Base-by-base conservation (phyloP, 1,139 yeast species). In the Geotrichum citri-aurantii region DNA sequence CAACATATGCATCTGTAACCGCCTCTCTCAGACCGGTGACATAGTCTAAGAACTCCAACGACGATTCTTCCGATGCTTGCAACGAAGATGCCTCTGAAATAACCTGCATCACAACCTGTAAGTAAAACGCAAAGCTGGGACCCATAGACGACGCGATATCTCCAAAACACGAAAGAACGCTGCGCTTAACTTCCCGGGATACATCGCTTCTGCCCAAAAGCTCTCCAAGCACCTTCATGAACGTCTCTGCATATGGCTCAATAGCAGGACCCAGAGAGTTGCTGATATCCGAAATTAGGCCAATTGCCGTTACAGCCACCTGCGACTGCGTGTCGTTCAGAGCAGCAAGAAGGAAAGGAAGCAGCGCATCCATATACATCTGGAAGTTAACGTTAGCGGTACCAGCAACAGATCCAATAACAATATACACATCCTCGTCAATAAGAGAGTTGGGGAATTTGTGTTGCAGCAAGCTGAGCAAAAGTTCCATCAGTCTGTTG, bases 221-320 rank as follows among this genome's bases (percentile, higher is more conserved):
- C 56, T 81, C 79, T 58, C 96, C 92, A 69, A 93, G 80, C 52
- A 87, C 85, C 58, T 81, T 81, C 96, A 93, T 91, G 68, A 92
- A 82, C 4, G 86, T 86, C 64, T 84, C 85, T 66, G 89, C 83
- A 72, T 89, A 92, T 57, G 86, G 88, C 59, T 81, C 79, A 64
- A 92, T 83, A 50, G 79, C 80, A 44, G 79, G 80, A 37, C 96
- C 96, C 58, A 95, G 79, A 1, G 97, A 88, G 69, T 91, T 96
- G n/a, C 96, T 83, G 66, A 93, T 86, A 74, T 93, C 99, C n/a
- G 97, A 97, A 61, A 93, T 92, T 61, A 95, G 81, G 3, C 99
- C 98, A 61, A 93, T 90, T 2, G 98, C 96, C 14, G 96, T 88
- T 64, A 81, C 82, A 66, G 96, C 85, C 24, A 91, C 84, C 50